Percentiles rank a stretch among this genome's conserved stretches.
phyloP scores from a whole-genome alignment of 192 early-diverging fungal genomes.

The Nowakowskiella sp. region DNA sequence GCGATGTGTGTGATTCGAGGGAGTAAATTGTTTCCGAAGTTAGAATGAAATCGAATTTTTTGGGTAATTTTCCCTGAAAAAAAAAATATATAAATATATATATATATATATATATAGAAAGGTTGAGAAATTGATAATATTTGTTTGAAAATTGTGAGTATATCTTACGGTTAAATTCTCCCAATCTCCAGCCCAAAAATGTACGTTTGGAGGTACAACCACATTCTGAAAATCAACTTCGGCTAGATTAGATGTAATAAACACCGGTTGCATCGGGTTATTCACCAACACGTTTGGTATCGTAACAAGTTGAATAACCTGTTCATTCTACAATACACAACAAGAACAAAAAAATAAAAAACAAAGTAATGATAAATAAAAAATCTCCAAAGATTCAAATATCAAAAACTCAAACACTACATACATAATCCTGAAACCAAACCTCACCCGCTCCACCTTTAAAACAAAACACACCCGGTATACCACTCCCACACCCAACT shows the following conservation, averaged over 20 bases:
- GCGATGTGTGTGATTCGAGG: slow-evolving; percentile 11
- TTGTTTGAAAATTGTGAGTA: no score
- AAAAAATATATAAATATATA: not conserved
- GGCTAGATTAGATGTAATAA: not conserved
- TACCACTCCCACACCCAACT: no score
- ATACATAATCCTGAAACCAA: slow-evolving; percentile 82
- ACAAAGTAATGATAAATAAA: not conserved
- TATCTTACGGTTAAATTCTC: slow-evolving; percentile 2
- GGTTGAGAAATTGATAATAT: not conserved
- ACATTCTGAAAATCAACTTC: not conserved
- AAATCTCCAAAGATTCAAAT: slow-evolving; percentile 3
- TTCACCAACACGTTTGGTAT: slow-evolving; percentile 88
- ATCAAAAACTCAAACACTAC: slow-evolving; percentile 15
- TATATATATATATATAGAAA: not conserved
- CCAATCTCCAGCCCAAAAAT: slow-evolving; percentile 33
- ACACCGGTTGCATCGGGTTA: slow-evolving; percentile 20
- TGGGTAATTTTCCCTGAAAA: not conserved
- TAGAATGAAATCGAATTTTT: slow-evolving; percentile 40
- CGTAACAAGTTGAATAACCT: slow-evolving; percentile 79
- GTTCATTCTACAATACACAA: slow-evolving; percentile 70
- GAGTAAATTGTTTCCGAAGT: slow-evolving; percentile 49
- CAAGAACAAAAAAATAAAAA: no score
- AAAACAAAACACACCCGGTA: no score
- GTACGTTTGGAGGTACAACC: not conserved
- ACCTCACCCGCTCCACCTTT: no score